Evolutionary conservation across 495 filamentous ascomycete genomes (phyloP).

Genomic region (Talaromyces borbonicus): DNA sequence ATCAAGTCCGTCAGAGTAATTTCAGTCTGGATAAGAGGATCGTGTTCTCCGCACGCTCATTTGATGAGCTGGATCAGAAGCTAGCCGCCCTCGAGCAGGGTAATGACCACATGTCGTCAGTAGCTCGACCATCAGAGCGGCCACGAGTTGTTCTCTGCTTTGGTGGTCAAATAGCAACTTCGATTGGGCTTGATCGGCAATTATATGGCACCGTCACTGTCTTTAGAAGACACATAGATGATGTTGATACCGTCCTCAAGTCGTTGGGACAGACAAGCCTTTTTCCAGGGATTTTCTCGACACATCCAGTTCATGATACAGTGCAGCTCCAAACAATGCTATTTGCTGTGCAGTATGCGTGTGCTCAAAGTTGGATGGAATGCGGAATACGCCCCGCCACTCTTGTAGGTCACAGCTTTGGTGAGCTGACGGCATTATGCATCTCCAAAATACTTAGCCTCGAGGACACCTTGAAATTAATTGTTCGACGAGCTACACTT

Average conservation of each 20-base stretch:
- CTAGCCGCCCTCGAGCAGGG: not conserved
- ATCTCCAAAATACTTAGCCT: conserved; percentile 28
- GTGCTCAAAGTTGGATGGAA: conserved; percentile 37
- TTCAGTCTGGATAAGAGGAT: conserved; percentile 5
- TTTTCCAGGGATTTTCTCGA: conserved; percentile 40
- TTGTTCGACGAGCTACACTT: conserved; percentile 32
- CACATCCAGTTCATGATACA: conserved; percentile 21
- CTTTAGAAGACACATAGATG: conserved; percentile 28
- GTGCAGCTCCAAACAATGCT: conserved; percentile 34
- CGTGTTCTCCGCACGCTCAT: conserved; percentile 4
- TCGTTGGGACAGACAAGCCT: conserved; percentile 25
- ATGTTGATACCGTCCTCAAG: conserved; percentile 16
- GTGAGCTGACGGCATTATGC: conserved; percentile 33
- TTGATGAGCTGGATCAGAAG: conserved; percentile 7
- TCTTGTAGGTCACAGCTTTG: conserved; percentile 44
- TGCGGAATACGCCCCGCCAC: conserved; percentile 24
- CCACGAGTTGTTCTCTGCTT: conserved; percentile 46
- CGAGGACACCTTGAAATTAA: conserved; percentile 26
- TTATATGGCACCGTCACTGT: conserved; percentile 26
- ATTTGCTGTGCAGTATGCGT: conserved; percentile 41
- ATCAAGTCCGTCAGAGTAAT: conserved; percentile 13
- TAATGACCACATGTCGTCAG: not conserved
- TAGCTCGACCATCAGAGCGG: not conserved
- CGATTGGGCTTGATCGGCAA: conserved; percentile 28
- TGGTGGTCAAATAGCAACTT: conserved; percentile 40